Evolutionary conservation across 2,329 filamentous ascomycete species (phyloP).

Genomic region (Botrytis porri): DNA sequence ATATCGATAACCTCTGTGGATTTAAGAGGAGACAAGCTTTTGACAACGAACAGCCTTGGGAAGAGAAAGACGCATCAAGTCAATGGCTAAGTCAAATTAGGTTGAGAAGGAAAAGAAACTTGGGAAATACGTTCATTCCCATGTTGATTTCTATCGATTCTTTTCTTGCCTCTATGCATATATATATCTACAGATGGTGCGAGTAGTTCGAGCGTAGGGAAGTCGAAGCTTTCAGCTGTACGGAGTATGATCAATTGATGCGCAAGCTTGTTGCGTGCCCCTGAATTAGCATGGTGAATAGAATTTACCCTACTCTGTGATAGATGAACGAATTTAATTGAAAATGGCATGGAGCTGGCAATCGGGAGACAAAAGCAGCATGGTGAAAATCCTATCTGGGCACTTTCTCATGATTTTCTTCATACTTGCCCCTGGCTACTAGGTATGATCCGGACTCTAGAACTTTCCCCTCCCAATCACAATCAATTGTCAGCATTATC

Average conservation of each 20-base stretch:
- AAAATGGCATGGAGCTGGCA: not conserved
- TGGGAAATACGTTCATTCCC: not conserved
- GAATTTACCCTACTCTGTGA: not conserved
- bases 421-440: not conserved
- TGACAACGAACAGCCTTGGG: not conserved
- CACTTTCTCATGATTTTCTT: not conserved
- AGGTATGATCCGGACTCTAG: not conserved
- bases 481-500: not conserved
- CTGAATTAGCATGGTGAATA: not conserved
- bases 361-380: not conserved
- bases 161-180: not conserved
- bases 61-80: not conserved
- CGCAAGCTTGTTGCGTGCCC: not conserved
- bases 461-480: slow-evolving; percentile 13
- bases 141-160: not conserved
- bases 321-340: not conserved
- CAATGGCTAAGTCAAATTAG: not conserved
- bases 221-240: not conserved
- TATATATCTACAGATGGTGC: not conserved
- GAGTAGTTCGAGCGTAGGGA: not conserved
- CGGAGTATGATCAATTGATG: not conserved
- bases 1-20: not conserved
- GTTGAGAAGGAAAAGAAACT: not conserved
- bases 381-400: not conserved
- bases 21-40: not conserved